Evolutionary conservation across 2,329 filamentous ascomycete species (phyloP).

Genomic region (Aotearoamyces nothofagi): DNA sequence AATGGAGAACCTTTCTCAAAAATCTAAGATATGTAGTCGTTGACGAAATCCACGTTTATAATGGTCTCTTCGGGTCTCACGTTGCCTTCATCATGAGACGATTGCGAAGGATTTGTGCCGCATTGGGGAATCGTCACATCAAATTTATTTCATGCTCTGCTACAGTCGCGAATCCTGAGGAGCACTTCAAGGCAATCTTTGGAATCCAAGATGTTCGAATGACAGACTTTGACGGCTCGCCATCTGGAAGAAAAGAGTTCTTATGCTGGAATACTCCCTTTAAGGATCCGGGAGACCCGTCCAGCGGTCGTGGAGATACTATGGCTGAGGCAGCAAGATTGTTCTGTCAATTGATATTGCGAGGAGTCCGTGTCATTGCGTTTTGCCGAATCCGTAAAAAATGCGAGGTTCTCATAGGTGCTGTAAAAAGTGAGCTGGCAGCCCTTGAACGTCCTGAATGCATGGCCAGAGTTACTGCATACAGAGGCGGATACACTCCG

Average conservation of each 20-base stretch:
- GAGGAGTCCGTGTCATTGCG: slow-evolving; percentile 82
- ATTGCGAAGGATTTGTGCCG: slow-evolving; percentile 73
- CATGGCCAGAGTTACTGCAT: slow-evolving; percentile 75
- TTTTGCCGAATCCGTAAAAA: slow-evolving; percentile 82
- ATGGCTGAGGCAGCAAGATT: slow-evolving; percentile 77
- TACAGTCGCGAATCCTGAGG: slow-evolving; percentile 80
- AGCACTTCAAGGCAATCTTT: slow-evolving; percentile 92
- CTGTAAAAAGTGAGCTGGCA: slow-evolving; percentile 65
- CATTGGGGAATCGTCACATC: slow-evolving; percentile 70
- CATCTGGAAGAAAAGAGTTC: slow-evolving; percentile 85
- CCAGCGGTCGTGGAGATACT: slow-evolving; percentile 71
- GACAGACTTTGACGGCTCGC: slow-evolving; percentile 85
- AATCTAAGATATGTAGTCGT: slow-evolving; percentile 85
- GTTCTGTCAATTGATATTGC: slow-evolving; percentile 77
- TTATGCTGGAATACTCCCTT: slow-evolving; percentile 96
- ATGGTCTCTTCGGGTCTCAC: slow-evolving; percentile 85
- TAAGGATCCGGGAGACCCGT: slow-evolving; percentile 75
- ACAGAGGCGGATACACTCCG: slow-evolving; percentile 86
- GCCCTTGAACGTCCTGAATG: slow-evolving; percentile 61
- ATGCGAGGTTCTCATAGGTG: slow-evolving; percentile 70
- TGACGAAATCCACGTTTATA: slow-evolving; percentile 90
- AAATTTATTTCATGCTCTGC: slow-evolving; percentile 94
- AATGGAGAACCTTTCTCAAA: slow-evolving; percentile 77
- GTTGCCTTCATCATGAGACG: slow-evolving; percentile 91
- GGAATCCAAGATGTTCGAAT: slow-evolving; percentile 68